Evolutionary conservation across 2,329 filamentous ascomycete genomes (phyloP), one percentile per base, ranked within the genome.

Genomic region (Aspergillus japonicus): DNA sequence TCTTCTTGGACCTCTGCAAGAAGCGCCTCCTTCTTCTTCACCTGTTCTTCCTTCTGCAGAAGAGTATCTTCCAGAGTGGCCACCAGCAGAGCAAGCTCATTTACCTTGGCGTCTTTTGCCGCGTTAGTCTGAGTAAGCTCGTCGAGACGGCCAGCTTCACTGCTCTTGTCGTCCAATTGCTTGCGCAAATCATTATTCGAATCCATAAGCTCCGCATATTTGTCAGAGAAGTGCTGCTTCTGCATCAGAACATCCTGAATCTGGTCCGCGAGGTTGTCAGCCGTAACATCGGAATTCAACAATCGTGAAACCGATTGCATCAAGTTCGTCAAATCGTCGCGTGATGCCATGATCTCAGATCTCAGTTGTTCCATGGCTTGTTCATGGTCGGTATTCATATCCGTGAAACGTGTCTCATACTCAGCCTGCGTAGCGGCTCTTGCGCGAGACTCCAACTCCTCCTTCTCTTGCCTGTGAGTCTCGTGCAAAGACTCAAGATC

Each of bases 271-370:
- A 89, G 69, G 14, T 69, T 75, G 26, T 72, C 87, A 80, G 62
- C 87, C 75, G 48, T 87, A 81, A 72, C 81, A 79, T 58, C 87
- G 80, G 54, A 71, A 44, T 74, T 72, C 42, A 78, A 68, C 5
- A 78, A 66, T 14, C 65, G 60, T 2, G 75, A 73, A 33, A 91
- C 85, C 66, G 87, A 85, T 2, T 82, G 82, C 19, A 88, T 86
- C 48, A 89, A 80, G 69, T 85, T 87, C 69, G 83, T 82, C 48
- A 91, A 78, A 58, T 89, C 85, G 55, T 89, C 84, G 33, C 86
- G 84, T n/a, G 87, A 87, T 60, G 87, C 84, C 1, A 81, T 77
- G 35, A 90, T 84, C 48, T 91, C 87, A 31, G 78, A 74, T 70
- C 89, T 85, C 44, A 92, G 77, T 52, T 77, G 71, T 71, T 83